Evolutionary conservation across 1,284 basidiomycete species (phyloP).

Genomic region (Pseudozyma thailandica): DNA sequence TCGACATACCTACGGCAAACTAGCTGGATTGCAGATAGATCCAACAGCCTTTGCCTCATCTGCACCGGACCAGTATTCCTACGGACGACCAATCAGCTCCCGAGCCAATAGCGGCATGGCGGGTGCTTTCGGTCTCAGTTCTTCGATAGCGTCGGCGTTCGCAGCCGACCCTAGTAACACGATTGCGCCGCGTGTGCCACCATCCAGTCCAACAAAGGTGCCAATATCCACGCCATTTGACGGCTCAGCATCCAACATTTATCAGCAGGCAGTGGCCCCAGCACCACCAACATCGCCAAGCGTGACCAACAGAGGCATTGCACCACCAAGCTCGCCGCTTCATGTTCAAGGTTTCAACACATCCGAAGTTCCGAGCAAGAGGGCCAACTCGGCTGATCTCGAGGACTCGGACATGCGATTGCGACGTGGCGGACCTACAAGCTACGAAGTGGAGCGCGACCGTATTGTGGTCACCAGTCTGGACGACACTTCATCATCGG

Average conservation of each 20-base stretch:
- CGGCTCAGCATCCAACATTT: slow-evolving; percentile 16
- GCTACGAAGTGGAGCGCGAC: slow-evolving; percentile 49
- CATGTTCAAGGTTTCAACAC: slow-evolving; percentile 11
- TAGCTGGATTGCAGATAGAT: slow-evolving; percentile 44
- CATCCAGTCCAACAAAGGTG: slow-evolving; percentile 42
- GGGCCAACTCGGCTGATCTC: slow-evolving; percentile 13
- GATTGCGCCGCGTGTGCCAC: slow-evolving; percentile 35
- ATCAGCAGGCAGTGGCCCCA: slow-evolving; percentile 38
- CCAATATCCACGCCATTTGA: slow-evolving; percentile 6
- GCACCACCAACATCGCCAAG: slow-evolving; percentile 43
- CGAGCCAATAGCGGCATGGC: slow-evolving; percentile 33
- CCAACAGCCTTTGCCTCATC: slow-evolving; percentile 7
- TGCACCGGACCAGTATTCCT: slow-evolving; percentile 7
- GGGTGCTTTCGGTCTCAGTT: slow-evolving; percentile 36
- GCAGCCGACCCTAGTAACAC: slow-evolving; percentile 6
- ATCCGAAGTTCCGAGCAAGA: neutral
- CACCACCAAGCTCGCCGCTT: slow-evolving; percentile 18
- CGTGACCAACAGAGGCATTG: slow-evolving; percentile 6
- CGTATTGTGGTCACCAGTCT: slow-evolving; percentile 48
- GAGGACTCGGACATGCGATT: slow-evolving; percentile 39
- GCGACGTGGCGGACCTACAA: slow-evolving; percentile 24
- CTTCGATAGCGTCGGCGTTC: slow-evolving; percentile 18
- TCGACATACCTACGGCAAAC: slow-evolving; percentile 39
- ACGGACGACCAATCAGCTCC: slow-evolving; percentile 4
- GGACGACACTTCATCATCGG: slow-evolving; percentile 42